phyloP scores from a whole-genome alignment of 2,329 filamentous ascomycete species.

The Sarocladium oryzae region DNA sequence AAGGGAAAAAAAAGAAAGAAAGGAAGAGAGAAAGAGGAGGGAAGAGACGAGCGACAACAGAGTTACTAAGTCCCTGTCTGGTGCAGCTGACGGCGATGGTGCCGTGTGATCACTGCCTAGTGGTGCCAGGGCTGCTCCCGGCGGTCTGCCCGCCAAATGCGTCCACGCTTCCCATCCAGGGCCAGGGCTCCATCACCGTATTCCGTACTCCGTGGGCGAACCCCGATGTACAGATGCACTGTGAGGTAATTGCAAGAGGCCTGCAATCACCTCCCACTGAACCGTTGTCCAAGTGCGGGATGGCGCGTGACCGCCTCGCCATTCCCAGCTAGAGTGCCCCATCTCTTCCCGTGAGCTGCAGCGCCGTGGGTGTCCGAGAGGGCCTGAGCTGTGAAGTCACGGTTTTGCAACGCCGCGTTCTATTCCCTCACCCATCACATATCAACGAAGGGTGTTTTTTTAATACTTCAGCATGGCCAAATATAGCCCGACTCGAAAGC shows the following conservation, averaged over 20 bases:
- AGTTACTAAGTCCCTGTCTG: neutral
- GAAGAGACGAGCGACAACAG: neutral
- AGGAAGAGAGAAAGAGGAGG: slow-evolving; percentile 6
- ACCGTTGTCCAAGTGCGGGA: neutral
- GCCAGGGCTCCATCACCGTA: too few species aligned
- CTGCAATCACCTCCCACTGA: too few species aligned
- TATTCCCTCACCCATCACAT: slow-evolving; percentile 4
- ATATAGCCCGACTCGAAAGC: neutral
- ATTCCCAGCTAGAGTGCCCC: neutral
- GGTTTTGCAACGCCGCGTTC: too few species aligned
- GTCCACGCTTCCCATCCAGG: too few species aligned
- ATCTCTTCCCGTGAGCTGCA: neutral
- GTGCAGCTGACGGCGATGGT: neutral
- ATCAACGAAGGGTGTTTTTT: too few species aligned
- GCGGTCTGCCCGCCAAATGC: too few species aligned
- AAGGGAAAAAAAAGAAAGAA: slow-evolving; percentile 10
- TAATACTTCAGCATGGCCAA: neutral
- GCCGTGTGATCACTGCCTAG: too few species aligned
- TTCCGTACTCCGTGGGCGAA: too few species aligned
- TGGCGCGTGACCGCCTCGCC: neutral
- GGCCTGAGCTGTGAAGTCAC: too few species aligned
- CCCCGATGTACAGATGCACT: neutral
- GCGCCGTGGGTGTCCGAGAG: too few species aligned
- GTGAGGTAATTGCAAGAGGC: neutral
- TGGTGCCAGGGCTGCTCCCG: neutral